Base-by-base conservation (phyloP, 768 basidiomycete genomes). In the Tulasnella sp. region DNA sequence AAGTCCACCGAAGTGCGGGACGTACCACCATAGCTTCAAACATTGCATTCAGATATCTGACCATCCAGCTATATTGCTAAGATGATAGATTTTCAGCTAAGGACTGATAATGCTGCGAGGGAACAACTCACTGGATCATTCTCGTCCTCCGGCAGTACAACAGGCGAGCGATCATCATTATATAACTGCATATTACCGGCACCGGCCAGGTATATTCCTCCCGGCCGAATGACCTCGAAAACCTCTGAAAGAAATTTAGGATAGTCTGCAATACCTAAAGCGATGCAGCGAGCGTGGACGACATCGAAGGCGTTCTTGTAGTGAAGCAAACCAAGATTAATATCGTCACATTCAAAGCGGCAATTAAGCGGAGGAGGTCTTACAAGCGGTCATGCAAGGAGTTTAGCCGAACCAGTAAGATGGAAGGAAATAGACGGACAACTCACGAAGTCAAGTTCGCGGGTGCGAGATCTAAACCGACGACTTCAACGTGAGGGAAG, bases 291-390 rank as follows among this genome's bases (percentile, higher is more conserved):
- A 40, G 38, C 38, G 38, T 79, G 78, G 24, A 79, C 71, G 36
- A 79, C 71, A 74, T 79, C 71, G 46, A 72, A 79, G 19, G 40
- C 7, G 52, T 74, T 79, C 27, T 18, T 31, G 34, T 79, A 79
- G n/a, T 79, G 78, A 2, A 34, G 39, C 42, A 79, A 44, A 10
- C 78, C 78, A 8, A 79, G 78, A 44, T 79, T 79, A 18, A 72
- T 71, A 34, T 79, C 78, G 73, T 79, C 78, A 72, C 71, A 73
- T 46, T 79, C 78, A 34, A 79, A 79, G 71, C 36, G 71, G 38
- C 78, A 79, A 31, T 79, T 79, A 27, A 72, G 40, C 6, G 78
- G 78, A 18, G 78, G 78, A 19, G 14, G 18, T 71, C 31, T 74
- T 71, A 75, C 39, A 42, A 56, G 40, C 18, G 27, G 46, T 21